Percentiles rank a stretch among this genome's conserved stretches.
Evolutionary conservation across 2,329 filamentous ascomycete genomes (phyloP).

Genomic region (Fusarium sp.): DNA sequence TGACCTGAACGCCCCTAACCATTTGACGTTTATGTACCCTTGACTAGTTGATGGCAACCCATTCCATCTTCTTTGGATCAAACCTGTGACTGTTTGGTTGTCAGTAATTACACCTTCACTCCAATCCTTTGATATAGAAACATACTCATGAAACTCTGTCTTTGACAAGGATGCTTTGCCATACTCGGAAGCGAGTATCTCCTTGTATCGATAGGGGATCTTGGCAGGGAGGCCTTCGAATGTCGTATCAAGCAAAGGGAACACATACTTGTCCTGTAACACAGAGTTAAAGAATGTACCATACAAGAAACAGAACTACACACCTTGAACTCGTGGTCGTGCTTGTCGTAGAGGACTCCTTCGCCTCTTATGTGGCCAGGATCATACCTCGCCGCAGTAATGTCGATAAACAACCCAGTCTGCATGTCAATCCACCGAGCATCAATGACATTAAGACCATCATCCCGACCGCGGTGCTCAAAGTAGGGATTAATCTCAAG

Average conservation of each 20-base stretch:
- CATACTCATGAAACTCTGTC: conserved; percentile 66
- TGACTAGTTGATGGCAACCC: conserved; percentile 35
- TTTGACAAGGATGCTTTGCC: conserved; percentile 61
- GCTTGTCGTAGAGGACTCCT: conserved; percentile 63
- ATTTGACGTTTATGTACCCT: no score
- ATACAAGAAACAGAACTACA: not conserved
- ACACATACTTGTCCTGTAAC: conserved; percentile 67
- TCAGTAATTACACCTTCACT: conserved; percentile 16
- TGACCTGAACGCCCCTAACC: not conserved
- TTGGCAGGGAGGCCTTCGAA: conserved; percentile 76
- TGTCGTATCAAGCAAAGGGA: conserved; percentile 74
- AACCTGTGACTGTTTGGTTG: conserved; percentile 53
- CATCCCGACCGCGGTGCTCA: conserved; percentile 51
- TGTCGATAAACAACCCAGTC: conserved; percentile 62
- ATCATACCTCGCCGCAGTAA: conserved; percentile 63
- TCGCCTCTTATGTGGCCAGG: conserved; percentile 55
- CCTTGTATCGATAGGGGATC: conserved; percentile 72
- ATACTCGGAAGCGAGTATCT: conserved; percentile 70
- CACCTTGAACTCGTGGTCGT: conserved; percentile 63
- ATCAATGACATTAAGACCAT: conserved; percentile 59
- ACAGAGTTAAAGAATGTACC: not conserved
- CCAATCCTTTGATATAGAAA: not conserved
- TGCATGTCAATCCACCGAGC: conserved; percentile 62
- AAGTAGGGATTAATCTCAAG: conserved; percentile 63
- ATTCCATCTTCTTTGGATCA: conserved; percentile 52